Conservation (phyloP, 2,329 filamentous ascomycete species). For the Penicillium vulpinum region DNA sequence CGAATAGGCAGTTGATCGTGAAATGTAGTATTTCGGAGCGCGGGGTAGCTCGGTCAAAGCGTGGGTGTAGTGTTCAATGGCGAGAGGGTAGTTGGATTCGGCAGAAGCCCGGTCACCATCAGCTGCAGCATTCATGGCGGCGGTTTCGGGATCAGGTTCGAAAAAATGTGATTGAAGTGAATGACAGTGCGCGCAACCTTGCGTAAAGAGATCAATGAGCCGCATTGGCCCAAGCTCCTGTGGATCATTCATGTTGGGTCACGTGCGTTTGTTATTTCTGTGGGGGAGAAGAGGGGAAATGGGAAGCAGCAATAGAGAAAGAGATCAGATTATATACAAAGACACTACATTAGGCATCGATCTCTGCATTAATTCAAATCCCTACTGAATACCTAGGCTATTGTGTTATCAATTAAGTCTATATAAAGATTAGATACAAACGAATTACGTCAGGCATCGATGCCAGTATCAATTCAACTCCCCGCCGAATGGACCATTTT, state of each 20-base stretch:
- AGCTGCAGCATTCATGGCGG: constrained; percentile 53
- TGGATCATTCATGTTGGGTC: not conserved
- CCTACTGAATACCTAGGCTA: not conserved
- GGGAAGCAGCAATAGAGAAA: not conserved
- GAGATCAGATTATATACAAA: not conserved
- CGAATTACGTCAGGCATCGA: not conserved
- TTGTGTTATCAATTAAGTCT: constrained; percentile 7
- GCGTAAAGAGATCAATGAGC: not conserved
- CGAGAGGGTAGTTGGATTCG: constrained; percentile 63
- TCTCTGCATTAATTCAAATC: not conserved
- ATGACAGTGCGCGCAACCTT: not conserved
- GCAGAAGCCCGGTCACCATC: constrained; percentile 64
- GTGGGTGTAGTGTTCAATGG: constrained; percentile 66
- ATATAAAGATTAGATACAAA: no score
- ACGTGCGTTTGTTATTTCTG: not conserved
- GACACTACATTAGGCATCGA: not conserved
- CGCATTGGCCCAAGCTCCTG: not conserved
- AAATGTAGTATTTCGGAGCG: constrained; percentile 77
- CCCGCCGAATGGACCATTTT: not conserved
- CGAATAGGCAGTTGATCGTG: constrained; percentile 76
- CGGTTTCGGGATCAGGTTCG: not conserved
- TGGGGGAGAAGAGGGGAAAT: not conserved
- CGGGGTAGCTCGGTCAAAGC: constrained; percentile 63
- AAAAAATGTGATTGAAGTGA: not conserved
- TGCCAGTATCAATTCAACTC: not conserved